These are phyloP conservation scores for Cicer arietinum DNA, from an alignment of 306 rosid genomes.

Conservation along the genomic window DNA sequence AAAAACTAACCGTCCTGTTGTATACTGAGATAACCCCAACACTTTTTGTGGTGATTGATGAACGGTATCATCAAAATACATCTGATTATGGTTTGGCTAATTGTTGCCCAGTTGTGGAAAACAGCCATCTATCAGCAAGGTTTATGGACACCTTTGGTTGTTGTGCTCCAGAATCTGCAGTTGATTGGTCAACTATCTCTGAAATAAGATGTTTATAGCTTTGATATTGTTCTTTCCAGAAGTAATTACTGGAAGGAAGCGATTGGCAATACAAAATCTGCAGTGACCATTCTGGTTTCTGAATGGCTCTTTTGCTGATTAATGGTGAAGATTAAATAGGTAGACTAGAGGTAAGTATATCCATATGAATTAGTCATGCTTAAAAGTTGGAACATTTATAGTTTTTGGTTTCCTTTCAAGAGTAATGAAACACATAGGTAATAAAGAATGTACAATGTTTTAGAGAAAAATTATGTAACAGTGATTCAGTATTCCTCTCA, in stretches of 20 bases:
- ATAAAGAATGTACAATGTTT: background rate
- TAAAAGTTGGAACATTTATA: constrained; percentile 15
- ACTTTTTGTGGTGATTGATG: background rate
- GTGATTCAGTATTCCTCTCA: background rate
- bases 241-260: constrained; percentile 76
- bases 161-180: constrained; percentile 15
- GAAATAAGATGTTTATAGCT: constrained; percentile 52
- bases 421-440: background rate
- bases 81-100: background rate
- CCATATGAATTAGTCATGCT: constrained; percentile 16
- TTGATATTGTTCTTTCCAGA: constrained; percentile 76
- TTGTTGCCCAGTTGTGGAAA: background rate
- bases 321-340: background rate
- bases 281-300: constrained; percentile 7
- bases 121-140: background rate
- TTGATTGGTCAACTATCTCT: constrained; percentile 16
- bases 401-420: background rate
- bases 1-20: constrained; percentile 57
- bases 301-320: too few relatives aligned
- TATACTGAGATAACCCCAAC: constrained; percentile 11
- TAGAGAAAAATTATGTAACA: background rate
- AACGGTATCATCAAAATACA: background rate
- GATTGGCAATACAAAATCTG: constrained; percentile 61
- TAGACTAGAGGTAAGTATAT: background rate
- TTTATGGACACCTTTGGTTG: constrained; percentile 63